Evolutionary conservation across 352 stramenopile genomes (phyloP).

Genomic region (Globisporangium echinulatum): DNA sequence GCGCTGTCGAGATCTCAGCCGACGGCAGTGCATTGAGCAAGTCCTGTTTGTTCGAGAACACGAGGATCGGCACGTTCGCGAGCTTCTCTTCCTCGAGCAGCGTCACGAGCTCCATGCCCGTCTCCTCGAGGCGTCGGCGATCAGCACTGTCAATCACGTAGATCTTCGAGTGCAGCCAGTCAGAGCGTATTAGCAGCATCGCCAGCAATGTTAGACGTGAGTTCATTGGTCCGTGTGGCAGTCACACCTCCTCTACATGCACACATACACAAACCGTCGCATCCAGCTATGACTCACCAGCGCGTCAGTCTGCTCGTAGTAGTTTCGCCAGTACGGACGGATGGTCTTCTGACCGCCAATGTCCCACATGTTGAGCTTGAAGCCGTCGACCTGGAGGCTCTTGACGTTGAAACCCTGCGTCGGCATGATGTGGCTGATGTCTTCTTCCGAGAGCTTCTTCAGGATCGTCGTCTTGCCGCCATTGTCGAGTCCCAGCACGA

Average conservation of each 20-base stretch:
- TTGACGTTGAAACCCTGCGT: slow-evolving; percentile 97
- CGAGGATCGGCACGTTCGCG: slow-evolving; percentile 87
- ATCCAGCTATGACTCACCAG: slow-evolving; percentile 32
- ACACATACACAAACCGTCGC: not conserved
- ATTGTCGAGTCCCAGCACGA: slow-evolving; percentile 95
- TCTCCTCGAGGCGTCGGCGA: slow-evolving; percentile 89
- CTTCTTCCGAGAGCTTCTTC: slow-evolving; percentile 95
- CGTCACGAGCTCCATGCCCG: slow-evolving; percentile 88
- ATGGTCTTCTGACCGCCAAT: slow-evolving; percentile 99
- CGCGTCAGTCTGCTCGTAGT: slow-evolving; percentile 97
- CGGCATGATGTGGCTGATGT: slow-evolving; percentile 92
- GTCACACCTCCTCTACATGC: not conserved
- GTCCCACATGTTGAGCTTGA: slow-evolving; percentile 98
- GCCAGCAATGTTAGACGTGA: not conserved
- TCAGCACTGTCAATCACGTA: slow-evolving; percentile 96
- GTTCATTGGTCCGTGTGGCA: no score
- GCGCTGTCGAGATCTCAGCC: slow-evolving; percentile 86
- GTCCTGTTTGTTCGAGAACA: slow-evolving; percentile 97
- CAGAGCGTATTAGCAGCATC: not conserved
- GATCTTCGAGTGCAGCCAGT: slow-evolving; percentile 33
- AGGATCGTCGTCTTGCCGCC: slow-evolving; percentile 96
- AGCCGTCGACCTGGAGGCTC: slow-evolving; percentile 91
- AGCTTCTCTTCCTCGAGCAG: slow-evolving; percentile 94
- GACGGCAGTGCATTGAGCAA: slow-evolving; percentile 88
- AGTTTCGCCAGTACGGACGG: slow-evolving; percentile 99